Percentiles rank a stretch among this genome's conserved stretches.
These are phyloP conservation scores for Diutina pseudorugosa DNA, from an alignment of 1,139 yeast genomes.

Conservation along the genomic window DNA sequence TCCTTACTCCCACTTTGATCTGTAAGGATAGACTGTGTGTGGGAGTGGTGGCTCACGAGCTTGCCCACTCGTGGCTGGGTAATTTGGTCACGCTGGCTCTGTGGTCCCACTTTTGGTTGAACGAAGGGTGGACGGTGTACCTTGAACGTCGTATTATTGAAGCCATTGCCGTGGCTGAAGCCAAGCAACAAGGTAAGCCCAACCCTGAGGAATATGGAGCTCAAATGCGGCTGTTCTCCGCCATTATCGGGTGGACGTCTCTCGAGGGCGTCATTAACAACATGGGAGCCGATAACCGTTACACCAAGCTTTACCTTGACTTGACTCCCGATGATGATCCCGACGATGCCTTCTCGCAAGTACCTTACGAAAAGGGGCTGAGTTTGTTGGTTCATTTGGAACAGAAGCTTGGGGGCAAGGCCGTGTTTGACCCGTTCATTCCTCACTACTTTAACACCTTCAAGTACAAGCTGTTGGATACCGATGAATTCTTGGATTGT, in stretches of 20 bases:
- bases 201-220: conserved; percentile 16
- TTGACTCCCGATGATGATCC: conserved; percentile 17
- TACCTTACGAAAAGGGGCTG: conserved; percentile 28
- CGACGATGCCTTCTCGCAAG: conserved; percentile 23
- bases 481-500: conserved; percentile 18
- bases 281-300: conserved; percentile 10
- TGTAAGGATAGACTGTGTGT: conserved; percentile 24
- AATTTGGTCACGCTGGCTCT: conserved; percentile 25
- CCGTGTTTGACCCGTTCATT: conserved; percentile 20
- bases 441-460: conserved; percentile 20
- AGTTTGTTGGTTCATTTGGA: conserved; percentile 21
- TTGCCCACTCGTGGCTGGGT: conserved; percentile 29
- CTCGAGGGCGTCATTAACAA: conserved; percentile 15
- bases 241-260: conserved; percentile 21
- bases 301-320: conserved; percentile 18
- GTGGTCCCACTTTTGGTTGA: conserved; percentile 29
- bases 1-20: conserved; percentile 25
- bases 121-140: conserved; percentile 30
- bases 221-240: conserved; percentile 19
- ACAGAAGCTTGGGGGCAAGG: conserved; percentile 15
- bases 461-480: conserved; percentile 20
- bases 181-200: conserved; percentile 12
- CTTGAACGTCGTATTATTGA: conserved; percentile 24
- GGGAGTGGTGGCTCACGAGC: conserved; percentile 26
- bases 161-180: conserved; percentile 18